Evolutionary conservation across 1,139 yeast genomes (phyloP), one percentile per base, ranked within the genome.

Genomic region (Citeromyces siamensis): DNA sequence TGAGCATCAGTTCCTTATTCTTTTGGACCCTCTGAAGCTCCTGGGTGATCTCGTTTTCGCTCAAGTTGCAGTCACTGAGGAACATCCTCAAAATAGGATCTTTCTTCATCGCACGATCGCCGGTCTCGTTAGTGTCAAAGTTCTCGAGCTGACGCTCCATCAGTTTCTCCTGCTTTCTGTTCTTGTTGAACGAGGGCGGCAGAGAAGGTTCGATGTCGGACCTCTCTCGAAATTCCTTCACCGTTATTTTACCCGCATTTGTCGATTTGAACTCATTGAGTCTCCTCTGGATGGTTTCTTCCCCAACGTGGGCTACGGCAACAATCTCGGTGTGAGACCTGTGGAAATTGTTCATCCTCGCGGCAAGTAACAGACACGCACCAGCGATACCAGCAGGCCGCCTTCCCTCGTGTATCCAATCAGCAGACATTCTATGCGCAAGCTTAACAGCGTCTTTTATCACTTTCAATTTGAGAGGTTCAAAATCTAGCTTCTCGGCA

Each of bases 311-410:
- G 1, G 98, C 93, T 18, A 90, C 90, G 1, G 94, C 93, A 17
- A 90, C 96, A 39, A 93, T 80, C 53, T 93, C 97, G 1, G 90
- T 75, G 56, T 90, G 95, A 4, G 94, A 80, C 50, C 97, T 68
- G 49, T 95, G 70, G 53, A 83, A 77, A 51, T 88, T 88, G 58
- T 90, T 90, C 97, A 90, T 90, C 57, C 98, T 70, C 3, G 96
- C 90, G 0, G 99, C 98, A 37, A 90, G 60, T 36, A 93, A 57
- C 2, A 90, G 69, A 57, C 97, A 86, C 0, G 98, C 98, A 20
- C 98, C 99, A 0, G 98, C 98, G 37, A 90, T 74, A 50, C 99
- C 98, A 0, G 98, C 97, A 0, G 98, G 98, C 43, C 98, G 69
- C 53, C 99, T 71, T 23, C 99, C 99, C 55, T 85, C 94, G 51